A percentile compares a stretch with the other conserved stretches of the same genome.
Evolutionary conservation across 352 stramenopile species (phyloP).

Genomic region (Halophytophthora polymorphica): DNA sequence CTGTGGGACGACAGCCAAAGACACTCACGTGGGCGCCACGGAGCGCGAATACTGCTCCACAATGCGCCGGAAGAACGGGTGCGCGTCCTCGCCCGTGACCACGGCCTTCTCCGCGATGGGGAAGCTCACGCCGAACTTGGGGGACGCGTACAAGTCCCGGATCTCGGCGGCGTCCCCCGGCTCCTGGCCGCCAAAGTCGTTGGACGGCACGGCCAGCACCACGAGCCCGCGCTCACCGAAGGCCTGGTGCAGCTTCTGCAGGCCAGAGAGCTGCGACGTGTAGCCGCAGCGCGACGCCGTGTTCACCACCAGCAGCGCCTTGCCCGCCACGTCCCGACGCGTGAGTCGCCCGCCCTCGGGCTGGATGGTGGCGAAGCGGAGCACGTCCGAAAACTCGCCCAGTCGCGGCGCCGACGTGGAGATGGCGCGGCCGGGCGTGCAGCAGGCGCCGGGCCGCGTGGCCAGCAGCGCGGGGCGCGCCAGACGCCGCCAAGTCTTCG

Average conservation of each 20-base stretch:
- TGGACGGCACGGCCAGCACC: conserved; percentile 61
- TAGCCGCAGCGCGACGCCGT: conserved; percentile 61
- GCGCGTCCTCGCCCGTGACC: conserved; percentile 44
- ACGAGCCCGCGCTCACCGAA: conserved; percentile 42
- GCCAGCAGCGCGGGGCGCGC: too few relatives aligned
- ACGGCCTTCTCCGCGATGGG: conserved; percentile 44
- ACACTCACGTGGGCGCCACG: conserved; percentile 48
- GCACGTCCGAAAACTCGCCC: conserved; percentile 39
- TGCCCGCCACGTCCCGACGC: conserved; percentile 31
- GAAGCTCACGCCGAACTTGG: conserved; percentile 45
- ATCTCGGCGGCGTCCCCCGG: conserved; percentile 42
- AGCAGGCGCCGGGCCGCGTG: too few relatives aligned
- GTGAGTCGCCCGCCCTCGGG: conserved; percentile 28
- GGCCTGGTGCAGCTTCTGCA: conserved; percentile 53
- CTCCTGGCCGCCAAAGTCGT: conserved; percentile 67
- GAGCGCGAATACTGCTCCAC: conserved; percentile 62
- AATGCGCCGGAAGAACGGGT: conserved; percentile 65
- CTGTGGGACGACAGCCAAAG: background rate
- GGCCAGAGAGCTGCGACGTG: conserved; percentile 42
- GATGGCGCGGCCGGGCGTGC: too few relatives aligned
- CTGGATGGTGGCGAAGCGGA: conserved; percentile 46
- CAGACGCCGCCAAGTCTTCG: too few relatives aligned
- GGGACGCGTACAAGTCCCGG: conserved; percentile 32
- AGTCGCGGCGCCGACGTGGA: conserved; percentile 8
- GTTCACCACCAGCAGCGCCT: conserved; percentile 64